These are phyloP conservation scores for Pisolithus sp. DNA, from an alignment of 768 basidiomycete genomes.

Conservation along the genomic window DNA sequence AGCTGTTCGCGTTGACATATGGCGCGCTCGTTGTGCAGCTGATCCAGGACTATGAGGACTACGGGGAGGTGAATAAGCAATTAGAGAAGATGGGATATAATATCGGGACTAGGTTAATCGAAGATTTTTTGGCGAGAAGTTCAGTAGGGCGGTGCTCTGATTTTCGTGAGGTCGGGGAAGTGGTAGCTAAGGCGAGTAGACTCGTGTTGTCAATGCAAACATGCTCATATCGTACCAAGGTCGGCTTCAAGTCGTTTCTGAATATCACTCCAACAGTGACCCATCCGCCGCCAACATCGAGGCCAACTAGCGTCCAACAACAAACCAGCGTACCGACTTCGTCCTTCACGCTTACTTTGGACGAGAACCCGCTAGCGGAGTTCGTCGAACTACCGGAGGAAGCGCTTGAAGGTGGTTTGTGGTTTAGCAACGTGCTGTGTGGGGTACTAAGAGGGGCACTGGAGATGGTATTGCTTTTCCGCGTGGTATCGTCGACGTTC, in stretches of 20 bases:
- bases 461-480: slow-evolving; percentile 74
- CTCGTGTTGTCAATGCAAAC: not conserved
- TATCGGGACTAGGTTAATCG: slow-evolving; percentile 92
- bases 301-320: slow-evolving; percentile 36
- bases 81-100: slow-evolving; percentile 99
- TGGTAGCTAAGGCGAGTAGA: slow-evolving; percentile 75
- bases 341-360: slow-evolving; percentile 78
- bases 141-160: slow-evolving; percentile 88
- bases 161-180: slow-evolving; percentile 93
- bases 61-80: slow-evolving; percentile 90
- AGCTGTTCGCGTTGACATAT: slow-evolving; percentile 94
- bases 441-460: slow-evolving; percentile 89
- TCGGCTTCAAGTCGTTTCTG: slow-evolving; percentile 96
- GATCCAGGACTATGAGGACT: slow-evolving; percentile 99
- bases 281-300: slow-evolving; percentile 53
- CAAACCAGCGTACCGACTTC: slow-evolving; percentile 42
- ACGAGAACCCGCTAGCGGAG: slow-evolving; percentile 95
- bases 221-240: slow-evolving; percentile 38
- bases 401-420: slow-evolving; percentile 84
- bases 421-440: slow-evolving; percentile 95
- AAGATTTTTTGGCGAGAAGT: slow-evolving; percentile 94
- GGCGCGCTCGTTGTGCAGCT: slow-evolving; percentile 97
- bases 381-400: slow-evolving; percentile 97
- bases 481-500: slow-evolving; percentile 2
- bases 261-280: slow-evolving; percentile 83